Evolutionary conservation across 306 rosid genomes (phyloP), one percentile per base, ranked within the genome.

Genomic region (Carpinus viminea): DNA sequence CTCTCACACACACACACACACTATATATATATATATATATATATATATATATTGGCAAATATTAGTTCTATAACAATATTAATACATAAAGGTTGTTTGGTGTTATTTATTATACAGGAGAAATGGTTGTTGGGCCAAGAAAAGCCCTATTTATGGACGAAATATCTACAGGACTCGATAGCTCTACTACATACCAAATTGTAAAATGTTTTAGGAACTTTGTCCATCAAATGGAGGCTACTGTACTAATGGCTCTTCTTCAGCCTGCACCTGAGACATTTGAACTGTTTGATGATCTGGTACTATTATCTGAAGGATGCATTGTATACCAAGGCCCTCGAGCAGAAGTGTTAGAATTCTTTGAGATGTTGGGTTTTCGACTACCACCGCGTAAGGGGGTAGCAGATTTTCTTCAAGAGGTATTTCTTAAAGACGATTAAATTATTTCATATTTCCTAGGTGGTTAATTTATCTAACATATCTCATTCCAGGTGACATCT

Each of bases 401-500:
- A 26, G 98, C 97, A 36, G 97, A 94, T 81, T 94, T 94, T 88
- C 90, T 94, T 62, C 98, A 94, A 84, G 97, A 94, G 97, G 98
- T 94, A 81, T 53, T 47, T 45, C 74, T 46, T 18, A 26, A 13
- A 20, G 70, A n/a, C 12, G 15, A n/a, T 36, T 36, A 56, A 16
- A 31, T 55, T 8, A 0, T 65, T 56, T 31, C 12, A 10, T 52
- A n/a, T 31, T 31, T 36, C 20, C 55, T 54, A 47, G 12, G 31
- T 28, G 55, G 26, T 24, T 24, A 24, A 52, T 28, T 28, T 52
- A 28, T 17, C 64, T 72, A 38, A 73, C 48, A 9, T 86, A 48
- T 36, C 38, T 12, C 52, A 36, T 76, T 77, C 28, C 89, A 93
- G 98, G 97, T 93, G 65, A 90, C 98, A 12, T 93, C 98, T 79